phyloP scores from a whole-genome alignment of 805 yeast species.

The Citeromyces nyonsensis region DNA sequence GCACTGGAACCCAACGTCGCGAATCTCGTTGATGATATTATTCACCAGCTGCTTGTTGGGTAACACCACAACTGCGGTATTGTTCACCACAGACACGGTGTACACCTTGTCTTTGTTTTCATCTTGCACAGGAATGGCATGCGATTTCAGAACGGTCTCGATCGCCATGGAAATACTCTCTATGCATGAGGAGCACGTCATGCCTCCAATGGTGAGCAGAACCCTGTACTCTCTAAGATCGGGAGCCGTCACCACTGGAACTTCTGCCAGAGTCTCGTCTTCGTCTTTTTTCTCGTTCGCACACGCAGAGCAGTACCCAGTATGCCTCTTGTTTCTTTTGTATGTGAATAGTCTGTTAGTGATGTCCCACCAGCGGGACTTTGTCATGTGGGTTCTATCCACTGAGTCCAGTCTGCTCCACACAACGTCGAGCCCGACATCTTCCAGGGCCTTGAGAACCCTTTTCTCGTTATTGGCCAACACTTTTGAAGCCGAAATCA shows the following conservation, averaged over 20 bases:
- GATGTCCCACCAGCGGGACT: slow-evolving; percentile 1
- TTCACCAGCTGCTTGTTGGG: slow-evolving; percentile 36
- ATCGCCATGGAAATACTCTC: slow-evolving; percentile 29
- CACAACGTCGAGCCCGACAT: slow-evolving; percentile 19
- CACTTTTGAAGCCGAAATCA: slow-evolving; percentile 9
- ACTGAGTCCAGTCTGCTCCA: too few relatives aligned
- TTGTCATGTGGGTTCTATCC: too few relatives aligned
- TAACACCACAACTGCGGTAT: slow-evolving; percentile 35
- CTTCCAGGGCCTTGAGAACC: slow-evolving; percentile 13
- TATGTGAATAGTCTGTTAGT: slow-evolving; percentile 7
- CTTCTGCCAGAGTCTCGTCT: slow-evolving; percentile 10
- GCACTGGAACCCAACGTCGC: slow-evolving; percentile 30
- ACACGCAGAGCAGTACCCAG: slow-evolving; percentile 25
- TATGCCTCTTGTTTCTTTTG: slow-evolving; percentile 15
- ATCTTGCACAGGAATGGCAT: slow-evolving; percentile 7
- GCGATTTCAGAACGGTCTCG: slow-evolving; percentile 8
- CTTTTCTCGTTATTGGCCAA: slow-evolving; percentile 9
- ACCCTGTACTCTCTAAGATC: slow-evolving; percentile 23
- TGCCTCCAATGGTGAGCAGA: slow-evolving; percentile 41
- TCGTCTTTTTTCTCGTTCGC: slow-evolving; percentile 10
- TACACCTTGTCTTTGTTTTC: slow-evolving; percentile 4
- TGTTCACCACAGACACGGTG: slow-evolving; percentile 31
- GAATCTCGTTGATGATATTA: slow-evolving; percentile 27
- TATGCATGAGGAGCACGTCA: slow-evolving; percentile 56
- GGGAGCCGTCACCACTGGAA: slow-evolving; percentile 5